A percentile compares a stretch with the other conserved stretches of the same genome.
Evolutionary conservation across 2,329 filamentous ascomycete genomes (phyloP).

Genomic region (Paracoccidioides lutzii): DNA sequence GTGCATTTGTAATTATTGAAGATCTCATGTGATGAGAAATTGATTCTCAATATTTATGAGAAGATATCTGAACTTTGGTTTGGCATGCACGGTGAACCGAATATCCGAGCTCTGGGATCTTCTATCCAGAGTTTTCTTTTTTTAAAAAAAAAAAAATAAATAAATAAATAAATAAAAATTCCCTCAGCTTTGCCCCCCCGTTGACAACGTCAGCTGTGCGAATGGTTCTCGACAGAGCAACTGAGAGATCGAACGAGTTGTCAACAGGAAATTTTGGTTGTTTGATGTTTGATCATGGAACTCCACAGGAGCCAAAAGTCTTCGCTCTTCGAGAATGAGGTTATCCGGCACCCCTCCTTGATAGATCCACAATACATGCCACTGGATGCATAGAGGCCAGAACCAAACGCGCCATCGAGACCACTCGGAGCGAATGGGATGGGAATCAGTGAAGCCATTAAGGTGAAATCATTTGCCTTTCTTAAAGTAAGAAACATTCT

Average conservation of each 20-base stretch:
- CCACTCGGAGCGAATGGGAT: constrained; percentile 31
- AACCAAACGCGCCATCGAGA: constrained; percentile 34
- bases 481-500: too few relatives aligned
- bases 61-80: constrained; percentile 10
- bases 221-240: constrained; percentile 41
- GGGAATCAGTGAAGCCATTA: constrained; percentile 34
- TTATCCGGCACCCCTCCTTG: constrained; percentile 54
- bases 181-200: constrained; percentile 54
- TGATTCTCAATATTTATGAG: constrained; percentile 9
- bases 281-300: constrained; percentile 48
- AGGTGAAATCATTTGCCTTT: constrained; percentile 32
- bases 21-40: constrained; percentile 11
- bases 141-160: too few relatives aligned
- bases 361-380: constrained; percentile 47
- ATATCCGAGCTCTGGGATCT: constrained; percentile 35
- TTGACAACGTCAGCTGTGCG: constrained; percentile 52
- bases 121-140: constrained; percentile 50
- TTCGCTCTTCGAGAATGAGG: constrained; percentile 52
- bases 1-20: constrained; percentile 21
- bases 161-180: too few relatives aligned
- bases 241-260: constrained; percentile 37
- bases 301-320: constrained; percentile 57
- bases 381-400: constrained; percentile 56
- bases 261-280: constrained; percentile 37
- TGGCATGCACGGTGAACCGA: constrained; percentile 3